Evolutionary conservation across 2,329 filamentous ascomycete species (phyloP).

Genomic region (Ilyonectria sp.): DNA sequence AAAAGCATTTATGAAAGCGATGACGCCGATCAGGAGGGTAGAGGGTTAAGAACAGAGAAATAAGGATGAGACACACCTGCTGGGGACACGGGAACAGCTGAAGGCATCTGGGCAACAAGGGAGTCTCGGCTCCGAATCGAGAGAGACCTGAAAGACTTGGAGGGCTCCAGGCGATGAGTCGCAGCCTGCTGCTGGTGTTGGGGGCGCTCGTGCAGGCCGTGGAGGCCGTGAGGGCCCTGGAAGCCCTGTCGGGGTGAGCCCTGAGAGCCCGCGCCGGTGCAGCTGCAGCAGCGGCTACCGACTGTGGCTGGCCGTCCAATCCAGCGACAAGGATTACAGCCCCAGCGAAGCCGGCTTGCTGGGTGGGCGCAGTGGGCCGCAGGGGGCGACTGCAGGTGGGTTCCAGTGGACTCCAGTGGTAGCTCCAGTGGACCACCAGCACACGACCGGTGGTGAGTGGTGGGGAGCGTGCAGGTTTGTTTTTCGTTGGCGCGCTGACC

Average conservation of each 20-base stretch:
- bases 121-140: constrained; percentile 36
- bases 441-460: constrained; percentile 21
- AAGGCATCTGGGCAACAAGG: constrained; percentile 49
- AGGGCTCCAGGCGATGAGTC: constrained; percentile 38
- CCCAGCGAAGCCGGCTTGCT: constrained; percentile 44
- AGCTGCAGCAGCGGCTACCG: constrained; percentile 25
- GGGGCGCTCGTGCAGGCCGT: constrained; percentile 17
- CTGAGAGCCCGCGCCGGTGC: constrained; percentile 16
- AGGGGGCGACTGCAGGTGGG: constrained; percentile 38
- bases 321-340: constrained; percentile 37
- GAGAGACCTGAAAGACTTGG: constrained; percentile 2
- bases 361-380: constrained; percentile 45
- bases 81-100: constrained; percentile 49
- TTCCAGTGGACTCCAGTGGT: constrained; percentile 31
- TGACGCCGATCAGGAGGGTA: constrained; percentile 28
- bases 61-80: constrained; percentile 44
- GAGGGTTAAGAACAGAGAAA: constrained; percentile 21
- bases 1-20: constrained; percentile 17
- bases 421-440: constrained; percentile 34
- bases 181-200: constrained; percentile 23
- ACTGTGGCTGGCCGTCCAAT: constrained; percentile 42
- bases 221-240: constrained; percentile 30
- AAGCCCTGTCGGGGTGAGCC: constrained; percentile 20
- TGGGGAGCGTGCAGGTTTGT: constrained; percentile 14
- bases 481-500: constrained; percentile 7